Base-by-base conservation (phyloP, 1,284 basidiomycete genomes). In the Ganoderma boninense region DNA sequence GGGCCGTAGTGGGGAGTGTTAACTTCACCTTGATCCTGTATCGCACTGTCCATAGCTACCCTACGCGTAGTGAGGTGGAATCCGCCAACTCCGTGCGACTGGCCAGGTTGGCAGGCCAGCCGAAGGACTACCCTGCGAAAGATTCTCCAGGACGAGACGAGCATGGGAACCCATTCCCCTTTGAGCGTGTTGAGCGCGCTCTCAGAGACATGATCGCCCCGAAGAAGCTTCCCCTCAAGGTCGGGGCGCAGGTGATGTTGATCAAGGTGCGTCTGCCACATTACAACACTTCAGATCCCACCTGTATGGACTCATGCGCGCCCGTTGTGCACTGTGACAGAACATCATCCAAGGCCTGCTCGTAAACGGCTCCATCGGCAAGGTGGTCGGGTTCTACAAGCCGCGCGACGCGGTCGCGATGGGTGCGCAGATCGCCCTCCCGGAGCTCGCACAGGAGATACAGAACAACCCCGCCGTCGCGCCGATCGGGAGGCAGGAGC, bases 31-130 rank as follows among this genome's bases (percentile, higher is more conserved):
- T 14, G 42, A 8, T 59, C 4, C 10, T 16, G 42, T 7, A 59
- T 8, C n/a, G 8, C 13, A 26, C 2, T 35, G 18, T 67, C 85
- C 87, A 49, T 67, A 88, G 87, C 13, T 93, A 89, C 77, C 90
- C 91, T 0, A 84, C 85, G 1, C 86, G 90, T 20, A 80, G 84
- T 60, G 88, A 93, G 71, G 92, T 92, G 18, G 88, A 91, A 14
- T 73, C 77, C 1, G 85, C 91, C 4, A 94, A 94, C 79, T 68
- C 76, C 20, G 75, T 71, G 0, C 86, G 89, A 8, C 81, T 93
- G 32, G 72, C 69, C 16, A 67, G 71, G 35, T 77, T 84, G 6
- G 62, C 46, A 29, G 74, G 20, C 72, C 76, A 6, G 74, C 80
- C n/a, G 79, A 80, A 68, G 75, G 75, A 13, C 4, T 89, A 85